Conservation (phyloP, 2,329 filamentous ascomycete species). For the Graphilbum sp. region DNA sequence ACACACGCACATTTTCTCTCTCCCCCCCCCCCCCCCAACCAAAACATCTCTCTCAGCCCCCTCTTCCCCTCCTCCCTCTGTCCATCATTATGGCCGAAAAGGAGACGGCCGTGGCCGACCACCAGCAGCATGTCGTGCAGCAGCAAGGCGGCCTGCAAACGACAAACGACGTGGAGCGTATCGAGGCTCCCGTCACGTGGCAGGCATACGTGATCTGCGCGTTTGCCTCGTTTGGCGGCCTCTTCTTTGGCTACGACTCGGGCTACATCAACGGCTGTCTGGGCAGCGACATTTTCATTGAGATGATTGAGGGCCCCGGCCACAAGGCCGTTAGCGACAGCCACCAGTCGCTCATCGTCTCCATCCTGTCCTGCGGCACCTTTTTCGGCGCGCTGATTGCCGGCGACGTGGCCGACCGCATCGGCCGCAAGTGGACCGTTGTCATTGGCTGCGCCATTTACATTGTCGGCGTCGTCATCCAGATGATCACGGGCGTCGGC, state of each 20-base stretch:
- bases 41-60: not conserved
- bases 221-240: constrained; percentile 55
- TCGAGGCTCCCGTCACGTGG: constrained; percentile 53
- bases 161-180: constrained; percentile 35
- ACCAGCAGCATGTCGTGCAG: constrained; percentile 5
- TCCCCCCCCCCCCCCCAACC: not conserved
- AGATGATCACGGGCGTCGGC: constrained; percentile 35
- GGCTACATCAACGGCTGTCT: constrained; percentile 57
- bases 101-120: constrained; percentile 2
- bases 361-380: constrained; percentile 61
- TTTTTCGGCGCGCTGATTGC: constrained; percentile 67
- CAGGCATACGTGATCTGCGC: constrained; percentile 55
- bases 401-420: constrained; percentile 59
- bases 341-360: constrained; percentile 45
- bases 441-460: constrained; percentile 59
- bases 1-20: no score
- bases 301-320: constrained; percentile 28
- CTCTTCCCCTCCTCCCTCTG: not conserved
- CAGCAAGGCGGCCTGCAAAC: constrained; percentile 3
- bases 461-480: constrained; percentile 48
- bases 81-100: constrained; percentile 7
- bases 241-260: constrained; percentile 68
- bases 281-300: constrained; percentile 33
- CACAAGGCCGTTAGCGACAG: constrained; percentile 19
- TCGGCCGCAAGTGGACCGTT: constrained; percentile 58